Conservation (phyloP, 1,284 basidiomycete species). For the Kalmanozyma brasiliensis region DNA sequence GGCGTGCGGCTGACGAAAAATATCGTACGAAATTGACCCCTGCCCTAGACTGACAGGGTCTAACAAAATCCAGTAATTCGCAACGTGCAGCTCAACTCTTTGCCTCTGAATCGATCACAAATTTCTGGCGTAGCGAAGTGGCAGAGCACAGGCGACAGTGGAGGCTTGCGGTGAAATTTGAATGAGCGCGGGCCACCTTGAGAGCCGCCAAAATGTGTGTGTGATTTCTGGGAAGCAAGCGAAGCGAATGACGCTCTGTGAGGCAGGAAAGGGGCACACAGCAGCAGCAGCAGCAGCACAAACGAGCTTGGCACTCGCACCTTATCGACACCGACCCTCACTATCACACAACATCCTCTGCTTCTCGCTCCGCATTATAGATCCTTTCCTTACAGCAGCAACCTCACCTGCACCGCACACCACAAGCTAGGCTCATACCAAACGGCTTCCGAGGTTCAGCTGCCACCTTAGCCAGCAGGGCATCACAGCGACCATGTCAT, state of each 20-base stretch:
- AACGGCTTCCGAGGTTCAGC: neutral
- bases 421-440: neutral
- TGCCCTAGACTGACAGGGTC: neutral
- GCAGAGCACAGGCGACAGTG: too few species aligned
- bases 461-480: neutral
- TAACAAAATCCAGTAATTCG: neutral
- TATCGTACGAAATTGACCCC: conserved; percentile 1
- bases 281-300: too few species aligned
- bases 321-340: neutral
- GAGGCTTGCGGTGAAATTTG: too few species aligned
- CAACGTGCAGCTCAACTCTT: too few species aligned
- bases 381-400: too few species aligned
- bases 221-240: too few species aligned
- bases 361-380: neutral
- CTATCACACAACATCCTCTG: neutral
- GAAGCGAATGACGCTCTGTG: too few species aligned
- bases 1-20: neutral
- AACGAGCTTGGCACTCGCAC: conserved; percentile 1
- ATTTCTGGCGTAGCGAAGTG: too few species aligned
- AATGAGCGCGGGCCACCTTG: too few species aligned
- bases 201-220: too few species aligned
- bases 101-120: too few species aligned
- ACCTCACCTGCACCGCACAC: neutral
- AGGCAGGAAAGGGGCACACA: too few species aligned
- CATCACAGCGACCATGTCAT: conserved; percentile 21